phyloP scores from a whole-genome alignment of 73 alveolate species.

The Paramecium primaurelia region DNA sequence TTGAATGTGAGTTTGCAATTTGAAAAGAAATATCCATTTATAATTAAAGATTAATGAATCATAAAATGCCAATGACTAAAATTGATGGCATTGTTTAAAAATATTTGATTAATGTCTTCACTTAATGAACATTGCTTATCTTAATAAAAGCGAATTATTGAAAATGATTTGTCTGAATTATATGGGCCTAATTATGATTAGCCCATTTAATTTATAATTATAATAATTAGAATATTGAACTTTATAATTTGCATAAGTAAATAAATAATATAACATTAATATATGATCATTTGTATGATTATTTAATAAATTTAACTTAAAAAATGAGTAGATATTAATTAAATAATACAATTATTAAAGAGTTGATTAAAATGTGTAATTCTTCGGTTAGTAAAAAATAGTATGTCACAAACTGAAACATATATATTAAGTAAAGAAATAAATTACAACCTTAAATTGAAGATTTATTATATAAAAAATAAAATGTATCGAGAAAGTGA shows the following conservation, averaged over 20 bases:
- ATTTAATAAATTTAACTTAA: background rate
- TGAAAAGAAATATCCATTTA: background rate
- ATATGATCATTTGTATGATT: background rate
- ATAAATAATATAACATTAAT: background rate
- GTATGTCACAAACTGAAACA: background rate
- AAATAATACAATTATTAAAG: background rate
- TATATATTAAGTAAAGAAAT: background rate
- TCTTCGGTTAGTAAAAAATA: background rate
- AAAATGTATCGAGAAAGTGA: background rate
- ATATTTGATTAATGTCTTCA: background rate
- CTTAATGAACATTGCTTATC: background rate
- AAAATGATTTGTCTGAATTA: background rate
- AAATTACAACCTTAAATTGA: background rate
- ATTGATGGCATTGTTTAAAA: background rate
- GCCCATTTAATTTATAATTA: background rate
- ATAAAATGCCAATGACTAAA: background rate
- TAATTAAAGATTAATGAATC: background rate
- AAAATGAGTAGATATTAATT: background rate
- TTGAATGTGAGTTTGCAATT: background rate
- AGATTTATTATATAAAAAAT: background rate
- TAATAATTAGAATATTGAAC: background rate
- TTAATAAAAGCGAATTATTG: background rate
- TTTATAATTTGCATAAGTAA: background rate
- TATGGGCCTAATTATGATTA: constrained; percentile 11
- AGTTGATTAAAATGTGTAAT: background rate